Base-by-base conservation (phyloP, 305 asterid genomes). In the Fraxinus paxiana region DNA sequence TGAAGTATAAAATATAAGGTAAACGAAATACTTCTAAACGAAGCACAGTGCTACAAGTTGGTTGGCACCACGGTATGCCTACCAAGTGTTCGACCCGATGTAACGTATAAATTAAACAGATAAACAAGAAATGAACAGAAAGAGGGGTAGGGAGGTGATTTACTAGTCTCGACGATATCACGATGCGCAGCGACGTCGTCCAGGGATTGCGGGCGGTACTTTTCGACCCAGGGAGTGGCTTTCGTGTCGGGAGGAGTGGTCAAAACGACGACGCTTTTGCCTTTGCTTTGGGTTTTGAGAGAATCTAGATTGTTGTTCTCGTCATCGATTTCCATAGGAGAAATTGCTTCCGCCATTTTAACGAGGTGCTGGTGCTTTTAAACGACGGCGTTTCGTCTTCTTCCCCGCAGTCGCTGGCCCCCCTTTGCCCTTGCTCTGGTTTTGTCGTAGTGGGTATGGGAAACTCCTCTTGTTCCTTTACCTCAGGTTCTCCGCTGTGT, bases 121-220 rank as follows among this genome's bases (percentile, higher is more conserved):
- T 26, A 0, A 75, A 46, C 10, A 17, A 8, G 20, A 13, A 75
- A 37, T 30, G 76, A 63, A 34, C 6, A 73, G 9, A 63, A 41
- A 4, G 5, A 6, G 31, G 51, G 72, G 6, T 4, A 41, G 38
- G 38, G 31, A 7, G 26, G 74, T 0, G 31, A 65, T 28, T 87
- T 79, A 95, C 99, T 92, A 78, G 99, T 95, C 63, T 93, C 97
- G 51, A 95, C 91, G 37, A 95, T 93, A 79, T 93, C 99, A 1
- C 97, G 97, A 86, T 95, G 99, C 61, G 97, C 99, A 38, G 98
- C 98, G 76, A 95, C 98, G 88, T 95, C 99, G 73, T 92, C 91
- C 3, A 95, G 95, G 63, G 99, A 90, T 80, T 93, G 96, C 67
- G 99, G 99, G 63, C 99, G 97, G 87, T 89, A 91, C 88, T 95